phyloP scores from a whole-genome alignment of 164 flowering plant genomes.

The Stephania yunnanensis region DNA sequence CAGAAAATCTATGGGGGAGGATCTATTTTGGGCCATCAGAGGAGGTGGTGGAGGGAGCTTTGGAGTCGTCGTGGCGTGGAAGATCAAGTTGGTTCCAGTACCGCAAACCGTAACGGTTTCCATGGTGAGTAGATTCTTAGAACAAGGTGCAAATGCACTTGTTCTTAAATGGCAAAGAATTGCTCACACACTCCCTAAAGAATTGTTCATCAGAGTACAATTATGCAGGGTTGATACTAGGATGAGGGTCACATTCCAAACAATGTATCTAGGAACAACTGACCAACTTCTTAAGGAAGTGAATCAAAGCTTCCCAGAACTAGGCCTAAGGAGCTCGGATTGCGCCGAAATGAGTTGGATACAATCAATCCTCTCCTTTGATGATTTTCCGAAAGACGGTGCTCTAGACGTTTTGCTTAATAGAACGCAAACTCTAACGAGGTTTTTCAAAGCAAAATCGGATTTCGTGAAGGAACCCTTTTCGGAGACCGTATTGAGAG shows the following conservation, averaged over 20 bases:
- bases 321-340: neutral
- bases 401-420: neutral
- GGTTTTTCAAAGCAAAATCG: neutral
- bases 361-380: constrained; percentile 1
- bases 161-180: constrained; percentile 33
- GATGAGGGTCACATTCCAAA: neutral
- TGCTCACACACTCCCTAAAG: constrained; percentile 19
- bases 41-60: neutral
- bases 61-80: constrained; percentile 38
- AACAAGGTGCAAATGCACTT: constrained; percentile 27
- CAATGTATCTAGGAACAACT: constrained; percentile 1
- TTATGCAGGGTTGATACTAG: no score
- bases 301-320: constrained; percentile 5
- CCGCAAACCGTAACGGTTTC: constrained; percentile 39
- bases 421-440: neutral
- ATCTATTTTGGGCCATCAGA: neutral
- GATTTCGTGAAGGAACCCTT: constrained; percentile 14
- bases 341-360: constrained; percentile 6
- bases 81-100: constrained; percentile 25
- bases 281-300: neutral
- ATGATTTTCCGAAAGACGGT: neutral
- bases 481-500: constrained; percentile 10
- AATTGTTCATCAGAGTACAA: constrained; percentile 5
- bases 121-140: constrained; percentile 16
- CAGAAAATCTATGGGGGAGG: constrained; percentile 11